A percentile compares a stretch with the other conserved stretches of the same genome.
These are phyloP conservation scores for Echium plantagineum DNA, from an alignment of 257 asterid species.

Conservation along the genomic window DNA sequence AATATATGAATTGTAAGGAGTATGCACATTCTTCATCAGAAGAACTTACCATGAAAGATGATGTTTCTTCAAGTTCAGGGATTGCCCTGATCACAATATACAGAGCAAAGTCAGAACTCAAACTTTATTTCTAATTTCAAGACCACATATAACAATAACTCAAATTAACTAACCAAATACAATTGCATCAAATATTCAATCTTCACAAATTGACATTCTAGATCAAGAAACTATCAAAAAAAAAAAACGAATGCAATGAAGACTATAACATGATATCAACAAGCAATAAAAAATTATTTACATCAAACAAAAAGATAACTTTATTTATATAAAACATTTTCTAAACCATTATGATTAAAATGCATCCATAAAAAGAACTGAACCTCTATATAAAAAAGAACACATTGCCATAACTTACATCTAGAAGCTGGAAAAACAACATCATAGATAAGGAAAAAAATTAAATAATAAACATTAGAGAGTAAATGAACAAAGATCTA, in stretches of 20 bases:
- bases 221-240: not conserved
- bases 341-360: too few relatives aligned
- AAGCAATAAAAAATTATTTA: too few relatives aligned
- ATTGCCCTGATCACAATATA: slow-evolving; percentile 29
- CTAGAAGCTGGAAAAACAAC: too few relatives aligned
- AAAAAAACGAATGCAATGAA: not conserved
- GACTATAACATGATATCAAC: too few relatives aligned
- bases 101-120: slow-evolving; percentile 15
- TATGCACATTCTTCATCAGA: not conserved
- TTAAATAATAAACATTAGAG: too few relatives aligned
- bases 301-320: too few relatives aligned
- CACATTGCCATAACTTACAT: not conserved
- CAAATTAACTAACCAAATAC: not conserved
- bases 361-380: too few relatives aligned
- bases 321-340: too few relatives aligned
- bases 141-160: not conserved
- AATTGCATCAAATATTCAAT: not conserved
- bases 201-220: not conserved
- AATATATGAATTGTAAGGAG: too few relatives aligned
- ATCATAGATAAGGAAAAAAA: not conserved
- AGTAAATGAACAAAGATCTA: not conserved
- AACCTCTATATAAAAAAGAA: too few relatives aligned
- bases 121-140: slow-evolving; percentile 10
- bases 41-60: slow-evolving; percentile 51
- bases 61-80: slow-evolving; percentile 24